These are phyloP conservation scores for Begonia peltatifolia DNA, from an alignment of 306 rosid species.

Conservation along the genomic window DNA sequence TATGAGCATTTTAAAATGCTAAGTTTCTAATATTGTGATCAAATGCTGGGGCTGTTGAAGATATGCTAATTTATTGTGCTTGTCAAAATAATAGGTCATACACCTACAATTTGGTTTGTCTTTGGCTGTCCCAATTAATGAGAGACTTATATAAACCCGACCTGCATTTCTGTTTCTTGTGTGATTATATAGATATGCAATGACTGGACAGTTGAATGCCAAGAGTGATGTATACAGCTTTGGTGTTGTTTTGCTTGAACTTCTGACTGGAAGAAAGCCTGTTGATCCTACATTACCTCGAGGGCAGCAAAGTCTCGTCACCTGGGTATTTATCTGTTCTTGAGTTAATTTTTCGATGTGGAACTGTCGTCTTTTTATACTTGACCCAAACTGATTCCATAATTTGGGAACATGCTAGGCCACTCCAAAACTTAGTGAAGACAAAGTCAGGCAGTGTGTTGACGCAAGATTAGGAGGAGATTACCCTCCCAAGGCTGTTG, in stretches of 20 bases:
- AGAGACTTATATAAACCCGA: too few species aligned
- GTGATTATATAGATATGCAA: slow-evolving; percentile 30
- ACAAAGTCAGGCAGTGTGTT: slow-evolving; percentile 73
- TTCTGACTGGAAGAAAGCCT: slow-evolving; percentile 88
- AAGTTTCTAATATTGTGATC: background rate
- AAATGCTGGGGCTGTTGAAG: too few species aligned
- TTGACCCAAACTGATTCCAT: background rate
- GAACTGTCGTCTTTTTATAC: background rate
- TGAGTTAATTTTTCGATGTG: background rate
- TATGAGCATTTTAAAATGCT: background rate
- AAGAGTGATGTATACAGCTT: slow-evolving; percentile 87
- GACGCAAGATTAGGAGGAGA: slow-evolving; percentile 73
- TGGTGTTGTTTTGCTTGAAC: slow-evolving; percentile 87
- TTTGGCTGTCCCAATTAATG: too few species aligned
- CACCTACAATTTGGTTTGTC: too few species aligned
- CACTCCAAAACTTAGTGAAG: slow-evolving; percentile 91
- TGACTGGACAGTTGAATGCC: slow-evolving; percentile 89
- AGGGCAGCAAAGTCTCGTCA: slow-evolving; percentile 85
- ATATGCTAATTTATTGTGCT: too few species aligned
- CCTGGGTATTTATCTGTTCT: slow-evolving; percentile 49
- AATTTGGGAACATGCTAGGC: slow-evolving; percentile 23
- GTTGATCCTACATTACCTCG: slow-evolving; percentile 89
- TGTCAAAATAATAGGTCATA: too few species aligned
- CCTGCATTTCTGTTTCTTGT: too few species aligned
- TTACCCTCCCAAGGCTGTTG: slow-evolving; percentile 76